Percentiles rank a stretch among this genome's conserved stretches.
These are phyloP conservation scores for Magnolia sinica DNA, from an alignment of 164 flowering plant genomes.

Conservation along the genomic window DNA sequence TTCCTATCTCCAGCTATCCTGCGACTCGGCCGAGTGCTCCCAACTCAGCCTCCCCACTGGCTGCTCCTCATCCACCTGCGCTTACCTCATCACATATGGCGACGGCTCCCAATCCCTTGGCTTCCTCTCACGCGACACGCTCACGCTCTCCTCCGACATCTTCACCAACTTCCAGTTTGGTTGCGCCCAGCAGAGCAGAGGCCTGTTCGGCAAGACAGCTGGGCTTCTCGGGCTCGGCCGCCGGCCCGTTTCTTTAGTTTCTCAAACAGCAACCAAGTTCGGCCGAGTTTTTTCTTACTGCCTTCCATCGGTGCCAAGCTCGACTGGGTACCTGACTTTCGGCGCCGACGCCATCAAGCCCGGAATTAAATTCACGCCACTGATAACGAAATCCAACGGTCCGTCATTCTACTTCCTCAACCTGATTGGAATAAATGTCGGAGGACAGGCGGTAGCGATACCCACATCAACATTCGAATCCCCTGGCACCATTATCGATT, in stretches of 20 bases:
- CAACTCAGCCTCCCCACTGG: constrained; percentile 53
- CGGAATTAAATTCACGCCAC: constrained; percentile 8
- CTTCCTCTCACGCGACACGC: constrained; percentile 48
- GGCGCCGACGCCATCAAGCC: constrained; percentile 5
- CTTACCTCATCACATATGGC: constrained; percentile 61
- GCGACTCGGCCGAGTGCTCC: constrained; percentile 60
- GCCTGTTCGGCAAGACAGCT: constrained; percentile 65
- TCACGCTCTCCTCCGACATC: constrained; percentile 24
- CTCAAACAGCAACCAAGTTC: constrained; percentile 50
- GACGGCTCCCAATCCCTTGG: constrained; percentile 82
- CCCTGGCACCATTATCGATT: constrained; percentile 34
- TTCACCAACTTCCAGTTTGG: constrained; percentile 48
- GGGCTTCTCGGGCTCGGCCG: constrained; percentile 81
- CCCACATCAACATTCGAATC: background rate
- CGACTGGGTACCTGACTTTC: constrained; percentile 15
- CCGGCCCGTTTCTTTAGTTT: constrained; percentile 54
- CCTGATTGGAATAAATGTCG: constrained; percentile 15
- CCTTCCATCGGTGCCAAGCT: constrained; percentile 38
- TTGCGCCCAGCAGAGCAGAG: constrained; percentile 66
- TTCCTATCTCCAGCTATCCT: constrained; percentile 44
- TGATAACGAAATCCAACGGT: background rate
- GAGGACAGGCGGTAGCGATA: background rate
- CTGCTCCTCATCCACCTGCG: constrained; percentile 37
- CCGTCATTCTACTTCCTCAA: constrained; percentile 18
- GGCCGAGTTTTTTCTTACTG: constrained; percentile 86